phyloP scores from a whole-genome alignment of 768 basidiomycete species.

The Pleurotus pulmonarius region DNA sequence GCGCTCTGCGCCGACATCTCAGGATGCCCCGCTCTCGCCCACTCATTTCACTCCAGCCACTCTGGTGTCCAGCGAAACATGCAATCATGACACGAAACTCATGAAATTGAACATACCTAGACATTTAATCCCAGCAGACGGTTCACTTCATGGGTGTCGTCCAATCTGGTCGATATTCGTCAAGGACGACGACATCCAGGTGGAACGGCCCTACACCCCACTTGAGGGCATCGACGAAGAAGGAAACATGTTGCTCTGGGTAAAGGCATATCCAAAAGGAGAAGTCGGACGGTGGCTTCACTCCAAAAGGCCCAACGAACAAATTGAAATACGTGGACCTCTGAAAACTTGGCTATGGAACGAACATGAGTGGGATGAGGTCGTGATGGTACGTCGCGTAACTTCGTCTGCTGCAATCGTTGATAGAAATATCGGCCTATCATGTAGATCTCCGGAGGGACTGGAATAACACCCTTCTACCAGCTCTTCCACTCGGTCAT shows the following conservation, averaged over 20 bases:
- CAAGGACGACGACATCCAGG: constrained; percentile 87
- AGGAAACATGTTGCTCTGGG: constrained; percentile 73
- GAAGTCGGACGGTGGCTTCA: constrained; percentile 86
- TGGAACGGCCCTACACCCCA: constrained; percentile 84
- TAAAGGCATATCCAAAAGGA: constrained; percentile 74
- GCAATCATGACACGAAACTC: constrained; percentile 59
- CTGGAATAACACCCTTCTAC: constrained; percentile 83
- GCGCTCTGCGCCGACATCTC: constrained; percentile 37
- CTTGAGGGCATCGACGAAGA: constrained; percentile 64
- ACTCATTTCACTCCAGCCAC: constrained; percentile 59
- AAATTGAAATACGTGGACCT: constrained; percentile 75
- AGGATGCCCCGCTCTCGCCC: constrained; percentile 35
- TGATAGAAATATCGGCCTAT: background rate
- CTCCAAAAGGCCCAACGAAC: constrained; percentile 60
- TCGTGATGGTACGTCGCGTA: constrained; percentile 61
- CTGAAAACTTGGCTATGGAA: constrained; percentile 62
- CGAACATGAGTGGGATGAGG: constrained; percentile 64
- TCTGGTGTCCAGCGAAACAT: constrained; percentile 47
- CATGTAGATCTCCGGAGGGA: constrained; percentile 78
- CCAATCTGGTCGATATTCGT: constrained; percentile 77
- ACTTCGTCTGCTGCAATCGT: background rate
- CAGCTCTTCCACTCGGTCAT: constrained; percentile 66
- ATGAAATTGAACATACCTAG: constrained; percentile 57
- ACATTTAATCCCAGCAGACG: constrained; percentile 24
- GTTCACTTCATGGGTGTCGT: constrained; percentile 16